Base-by-base conservation (phyloP, 306 rosid genomes). In the Clitoria ternatea region DNA sequence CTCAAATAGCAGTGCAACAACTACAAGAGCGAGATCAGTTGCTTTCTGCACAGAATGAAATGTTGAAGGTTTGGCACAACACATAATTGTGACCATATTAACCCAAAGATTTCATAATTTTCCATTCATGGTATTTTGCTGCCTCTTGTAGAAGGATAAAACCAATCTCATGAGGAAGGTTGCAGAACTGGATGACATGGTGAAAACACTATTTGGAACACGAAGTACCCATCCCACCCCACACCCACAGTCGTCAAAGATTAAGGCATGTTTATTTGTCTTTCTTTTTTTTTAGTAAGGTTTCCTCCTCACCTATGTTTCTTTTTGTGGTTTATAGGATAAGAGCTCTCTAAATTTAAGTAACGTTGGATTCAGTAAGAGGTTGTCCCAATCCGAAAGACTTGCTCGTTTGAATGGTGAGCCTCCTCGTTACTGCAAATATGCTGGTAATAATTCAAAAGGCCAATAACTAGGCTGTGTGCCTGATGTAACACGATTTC, bases 21-120 rank as follows among this genome's bases (percentile, higher is more conserved):
- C 89, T 94, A 60, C 84, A 80, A 72, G 95, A 89, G 70, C 88
- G 87, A 77, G 95, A 89, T 81, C 97, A 86, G 49, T 70, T 94
- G 77, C 95, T 90, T 80, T 89, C 83, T n/a, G 89, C 88, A 54
- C 89, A 94, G 80, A 94, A 89, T 71, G 97, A 87, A 71, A 89
- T 87, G 88, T 59, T 94, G 83, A 90, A 90, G 92, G 98, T 89
- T 71, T 55, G 54, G 26, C 39, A 20, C 26, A 33, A 50, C 53
- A 66, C 40, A 47, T n/a, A 42, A 26, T 11, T 42, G 47, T 74
- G 14, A 65, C 10, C 62, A 2, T 1, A 15, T 56, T 49, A 48
- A 49, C 64, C 47, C 43, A 0, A 32, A 47, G 24, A 54, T 37
- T 20, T 54, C 1, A 37, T 35, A 30, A 56, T 23, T 32, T 11